Evolutionary conservation across 257 asterid genomes (phyloP), one percentile per base, ranked within the genome.

Genomic region (Solanum chilense): DNA sequence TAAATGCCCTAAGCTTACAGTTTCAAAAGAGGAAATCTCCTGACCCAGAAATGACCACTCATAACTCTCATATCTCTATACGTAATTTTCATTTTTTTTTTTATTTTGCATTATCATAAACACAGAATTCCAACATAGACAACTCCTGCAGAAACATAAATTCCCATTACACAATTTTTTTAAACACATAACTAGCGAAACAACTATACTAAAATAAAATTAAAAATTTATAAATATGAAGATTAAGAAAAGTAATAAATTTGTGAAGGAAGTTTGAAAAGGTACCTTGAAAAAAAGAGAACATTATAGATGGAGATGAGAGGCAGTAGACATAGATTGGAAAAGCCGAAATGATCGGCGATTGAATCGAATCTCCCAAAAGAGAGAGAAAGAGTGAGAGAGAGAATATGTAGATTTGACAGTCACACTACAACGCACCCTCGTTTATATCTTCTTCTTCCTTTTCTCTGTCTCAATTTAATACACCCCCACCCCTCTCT

Each of bases 391-490:
- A 33, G 35, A 33, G n/a, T n/a, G n/a, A n/a, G 37, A 35, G 37
- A 35, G 75, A 47, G 80, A 56, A 89, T 47, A 90, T 90, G 93
- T 91, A 92, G 95, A 94, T 92, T 92, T 94, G 96, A 92, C 91
- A 91, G 91, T 89, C 94, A 89, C 94, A 90, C 94, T 91, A 77
- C 90, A 84, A 83, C 80, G 85, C 89, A 83, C 60, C 88, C 45
- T 37, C 84, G 86, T 86, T 25, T 82, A 49, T 81, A 29, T 73
- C 78, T 83, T 49, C 82, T 60, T n/a, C 84, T 23, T 35, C 52
- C 86, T 37, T 66, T n/a, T 44, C 68, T 81, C 42, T 85, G 64
- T 85, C 86, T 56, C n/a, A 42, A 85, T 85, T 18, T 9, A 71
- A 20, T 80, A 56, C 66, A 56, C 66, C 64, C 45, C n/a, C 64